Percentiles rank a stretch among this genome's conserved stretches.
Conservation (phyloP, 352 stramenopile species). For the Phytopythium delawarense region DNA sequence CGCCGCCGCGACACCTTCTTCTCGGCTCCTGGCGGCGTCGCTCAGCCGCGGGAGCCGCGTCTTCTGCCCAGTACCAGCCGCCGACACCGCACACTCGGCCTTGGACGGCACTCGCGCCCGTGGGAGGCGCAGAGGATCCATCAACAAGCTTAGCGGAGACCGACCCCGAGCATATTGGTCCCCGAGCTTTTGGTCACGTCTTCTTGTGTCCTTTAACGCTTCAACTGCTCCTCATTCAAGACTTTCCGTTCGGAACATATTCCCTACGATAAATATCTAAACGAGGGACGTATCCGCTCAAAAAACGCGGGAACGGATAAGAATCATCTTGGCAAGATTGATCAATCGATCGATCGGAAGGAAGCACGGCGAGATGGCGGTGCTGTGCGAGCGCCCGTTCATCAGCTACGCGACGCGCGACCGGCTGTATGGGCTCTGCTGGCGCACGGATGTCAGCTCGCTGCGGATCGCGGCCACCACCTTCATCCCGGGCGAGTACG, state of each 20-base stretch:
- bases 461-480: slow-evolving; percentile 70
- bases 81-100: neutral
- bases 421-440: slow-evolving; percentile 76
- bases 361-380: slow-evolving; percentile 8
- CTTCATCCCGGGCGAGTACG: slow-evolving; percentile 81
- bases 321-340: neutral
- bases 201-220: neutral
- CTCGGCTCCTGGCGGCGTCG: neutral
- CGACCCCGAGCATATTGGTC: neutral
- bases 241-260: neutral
- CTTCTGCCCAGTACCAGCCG: neutral
- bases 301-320: neutral
- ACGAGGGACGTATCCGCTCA: neutral
- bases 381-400: slow-evolving; percentile 45
- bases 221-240: neutral
- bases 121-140: neutral
- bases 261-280: neutral
- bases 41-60: neutral
- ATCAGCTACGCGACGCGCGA: slow-evolving; percentile 67
- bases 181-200: neutral
- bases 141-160: neutral
- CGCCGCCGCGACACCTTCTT: neutral
- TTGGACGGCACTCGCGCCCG: neutral
- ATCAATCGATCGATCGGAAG: neutral
- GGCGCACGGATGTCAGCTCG: slow-evolving; percentile 51